Evolutionary conservation across 352 stramenopile genomes (phyloP), one percentile per base, ranked within the genome.

Genomic region (Globisporangium parvum): DNA sequence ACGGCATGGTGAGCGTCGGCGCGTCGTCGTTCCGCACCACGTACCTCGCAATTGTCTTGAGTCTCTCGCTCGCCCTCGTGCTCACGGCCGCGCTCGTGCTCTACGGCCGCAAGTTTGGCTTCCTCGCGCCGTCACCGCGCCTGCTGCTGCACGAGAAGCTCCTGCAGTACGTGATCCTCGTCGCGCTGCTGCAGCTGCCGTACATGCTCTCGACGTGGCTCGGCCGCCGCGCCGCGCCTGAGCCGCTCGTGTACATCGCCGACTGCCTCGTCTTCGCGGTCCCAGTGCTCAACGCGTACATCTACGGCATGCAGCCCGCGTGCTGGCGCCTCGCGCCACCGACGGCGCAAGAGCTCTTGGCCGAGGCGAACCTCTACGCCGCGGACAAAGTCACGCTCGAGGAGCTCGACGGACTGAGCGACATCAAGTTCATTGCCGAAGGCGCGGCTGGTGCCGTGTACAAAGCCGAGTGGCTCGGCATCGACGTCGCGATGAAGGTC

Each of bases 381-480:
- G 45, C 45, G n/a, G 53, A 59, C 39, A 59, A 59, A 20, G 53
- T 65, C 17, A 42, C 51, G 28, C 51, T 71, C 17, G 45, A 79
- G 82, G 71, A 56, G 50, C 57, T 63, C 50, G 57, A 63, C 18
- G 57, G 57, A 12, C 33, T 63, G 4, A 63, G 40, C 12, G 50
- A 57, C 50, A 51, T 63, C 50, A 49, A 49, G 50, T 82, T 90
- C 65, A 54, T 80, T 41, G 80, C 69, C 1, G 77, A 85, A 47
- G 73, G 71, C 12, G 73, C 66, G 3, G 79, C 68, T 49, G 76
- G 73, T 0, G 65, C 82, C n/a, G 77, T 89, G 17, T 89, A 82
- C 63, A 82, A 80, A 55, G 75, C 67, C 5, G 73, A 87, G 54
- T 89, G 76, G 76, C 67, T 89, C n/a, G 79, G 76, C n/a, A 89